These are phyloP conservation scores for Trichoderma afroharzianum DNA, from an alignment of 2,329 filamentous ascomycete genomes.

Conservation along the genomic window DNA sequence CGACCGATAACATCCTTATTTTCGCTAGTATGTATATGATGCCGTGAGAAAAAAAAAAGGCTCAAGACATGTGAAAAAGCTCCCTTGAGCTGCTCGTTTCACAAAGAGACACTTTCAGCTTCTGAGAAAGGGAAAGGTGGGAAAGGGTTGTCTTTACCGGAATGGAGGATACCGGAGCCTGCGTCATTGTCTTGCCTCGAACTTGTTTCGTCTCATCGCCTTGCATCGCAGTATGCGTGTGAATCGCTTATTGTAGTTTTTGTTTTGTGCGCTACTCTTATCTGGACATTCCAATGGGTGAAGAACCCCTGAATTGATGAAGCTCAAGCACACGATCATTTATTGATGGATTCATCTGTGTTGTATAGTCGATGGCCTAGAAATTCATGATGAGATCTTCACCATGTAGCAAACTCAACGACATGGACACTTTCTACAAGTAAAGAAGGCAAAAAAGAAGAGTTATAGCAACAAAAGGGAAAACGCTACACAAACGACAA, in stretches of 20 bases:
- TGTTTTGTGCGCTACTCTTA: background rate
- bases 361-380: too few relatives aligned
- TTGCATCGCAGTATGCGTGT: background rate
- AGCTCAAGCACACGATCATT: fast-evolving
- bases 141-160: background rate
- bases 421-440: background rate
- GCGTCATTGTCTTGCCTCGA: conserved; percentile 1
- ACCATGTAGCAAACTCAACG: background rate
- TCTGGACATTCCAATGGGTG: background rate
- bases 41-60: background rate
- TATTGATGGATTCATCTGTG: background rate
- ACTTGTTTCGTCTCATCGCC: background rate
- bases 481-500: background rate
- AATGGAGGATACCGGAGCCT: background rate
- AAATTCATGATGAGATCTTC: too few relatives aligned
- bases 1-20: background rate
- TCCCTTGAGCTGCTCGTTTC: background rate
- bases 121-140: background rate
- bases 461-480: background rate
- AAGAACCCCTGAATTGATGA: background rate
- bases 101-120: background rate
- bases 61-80: background rate
- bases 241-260: background rate
- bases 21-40: background rate
- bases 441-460: background rate